Percentiles rank a stretch among this genome's conserved stretches.
These are phyloP conservation scores for Penicillium hordei DNA, from an alignment of 2,329 filamentous ascomycete species.

Conservation along the genomic window DNA sequence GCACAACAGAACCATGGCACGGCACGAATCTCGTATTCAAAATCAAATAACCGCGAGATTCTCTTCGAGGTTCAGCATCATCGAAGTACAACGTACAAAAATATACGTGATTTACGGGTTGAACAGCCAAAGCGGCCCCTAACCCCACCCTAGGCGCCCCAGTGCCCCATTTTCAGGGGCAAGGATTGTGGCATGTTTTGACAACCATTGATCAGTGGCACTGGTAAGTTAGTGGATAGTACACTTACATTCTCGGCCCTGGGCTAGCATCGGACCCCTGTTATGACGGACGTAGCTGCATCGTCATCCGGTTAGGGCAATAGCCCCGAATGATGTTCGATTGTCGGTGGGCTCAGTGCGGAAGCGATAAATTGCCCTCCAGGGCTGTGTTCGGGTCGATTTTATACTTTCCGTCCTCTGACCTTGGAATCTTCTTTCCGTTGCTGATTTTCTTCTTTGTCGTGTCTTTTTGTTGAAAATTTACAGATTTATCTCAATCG, in stretches of 20 bases:
- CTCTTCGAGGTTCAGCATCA: background rate
- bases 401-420: no score
- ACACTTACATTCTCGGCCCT: no score
- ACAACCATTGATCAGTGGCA: background rate
- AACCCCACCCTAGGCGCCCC: background rate
- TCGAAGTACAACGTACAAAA: background rate
- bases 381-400: no score
- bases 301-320: no score
- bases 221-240: background rate
- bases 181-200: background rate
- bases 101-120: background rate
- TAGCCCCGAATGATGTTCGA: no score
- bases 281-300: no score
- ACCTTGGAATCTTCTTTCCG: background rate
- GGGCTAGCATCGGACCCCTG: no score
- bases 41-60: no score
- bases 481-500: background rate
- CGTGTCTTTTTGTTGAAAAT: background rate
- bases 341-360: no score
- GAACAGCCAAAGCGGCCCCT: background rate
- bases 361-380: no score
- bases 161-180: background rate
- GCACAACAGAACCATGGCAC: background rate
- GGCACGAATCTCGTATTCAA: background rate
- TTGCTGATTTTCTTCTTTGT: background rate